Evolutionary conservation across 192 early-diverging fungal species (phyloP).

Genomic region (Coemansia erecta): DNA sequence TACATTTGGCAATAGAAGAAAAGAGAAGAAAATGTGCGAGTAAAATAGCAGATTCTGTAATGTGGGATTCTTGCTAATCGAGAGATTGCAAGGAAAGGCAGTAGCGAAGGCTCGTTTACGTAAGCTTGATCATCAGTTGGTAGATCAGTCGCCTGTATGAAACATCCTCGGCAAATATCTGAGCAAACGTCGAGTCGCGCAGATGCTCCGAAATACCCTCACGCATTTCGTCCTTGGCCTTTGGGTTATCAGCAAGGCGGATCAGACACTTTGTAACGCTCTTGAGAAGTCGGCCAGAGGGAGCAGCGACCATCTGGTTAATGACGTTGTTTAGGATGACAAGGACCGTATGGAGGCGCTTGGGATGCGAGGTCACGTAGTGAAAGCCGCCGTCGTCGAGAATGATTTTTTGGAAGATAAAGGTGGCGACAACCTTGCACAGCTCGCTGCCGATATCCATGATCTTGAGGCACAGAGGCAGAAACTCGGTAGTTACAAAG

Average conservation of each 20-base stretch:
- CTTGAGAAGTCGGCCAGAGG: conserved; percentile 84
- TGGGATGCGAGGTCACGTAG: conserved; percentile 50
- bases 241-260: conserved; percentile 88
- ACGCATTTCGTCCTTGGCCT: conserved; percentile 86
- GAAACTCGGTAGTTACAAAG: conserved; percentile 93
- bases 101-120: conserved; percentile 16
- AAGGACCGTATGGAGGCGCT: conserved; percentile 91
- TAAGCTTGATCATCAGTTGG: conserved; percentile 56
- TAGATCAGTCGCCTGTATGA: conserved; percentile 82
- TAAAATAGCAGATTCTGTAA: too few relatives aligned
- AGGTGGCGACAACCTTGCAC: conserved; percentile 98
- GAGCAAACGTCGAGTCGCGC: conserved; percentile 81
- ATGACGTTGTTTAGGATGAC: conserved; percentile 94
- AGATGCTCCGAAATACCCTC: conserved; percentile 88
- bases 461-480: conserved; percentile 96
- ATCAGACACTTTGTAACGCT: conserved; percentile 92
- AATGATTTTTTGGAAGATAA: conserved; percentile 97
- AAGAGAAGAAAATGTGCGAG: too few relatives aligned
- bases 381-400: conserved; percentile 88
- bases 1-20: too few relatives aligned
- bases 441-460: conserved; percentile 98
- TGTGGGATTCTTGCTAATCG: not conserved
- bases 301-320: conserved; percentile 80
- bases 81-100: not conserved
- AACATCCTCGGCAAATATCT: conserved; percentile 83